These are phyloP conservation scores for Pseudogymnoascus sp. DNA, from an alignment of 2,329 filamentous ascomycete genomes.

Conservation along the genomic window DNA sequence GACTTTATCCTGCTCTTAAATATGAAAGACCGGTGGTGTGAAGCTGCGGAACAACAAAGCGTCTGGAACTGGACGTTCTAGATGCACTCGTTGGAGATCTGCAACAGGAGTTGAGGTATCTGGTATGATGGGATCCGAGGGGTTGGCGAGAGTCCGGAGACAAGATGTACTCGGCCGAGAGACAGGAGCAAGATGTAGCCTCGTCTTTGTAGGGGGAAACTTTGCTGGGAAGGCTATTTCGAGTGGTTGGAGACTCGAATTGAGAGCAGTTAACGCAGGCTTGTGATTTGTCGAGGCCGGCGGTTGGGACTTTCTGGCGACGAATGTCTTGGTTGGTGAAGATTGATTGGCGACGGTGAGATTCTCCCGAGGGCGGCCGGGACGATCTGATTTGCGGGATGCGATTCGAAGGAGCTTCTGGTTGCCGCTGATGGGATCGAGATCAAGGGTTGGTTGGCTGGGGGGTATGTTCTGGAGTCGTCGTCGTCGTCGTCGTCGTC, in stretches of 20 bases:
- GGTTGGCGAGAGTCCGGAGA: background rate
- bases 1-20: background rate
- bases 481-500: background rate
- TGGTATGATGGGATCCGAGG: background rate
- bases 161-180: background rate
- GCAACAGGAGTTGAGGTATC: background rate
- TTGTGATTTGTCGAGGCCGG: background rate
- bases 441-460: background rate
- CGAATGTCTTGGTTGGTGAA: background rate
- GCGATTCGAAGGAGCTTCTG: background rate
- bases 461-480: background rate
- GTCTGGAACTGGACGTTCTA: background rate
- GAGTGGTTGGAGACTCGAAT: background rate
- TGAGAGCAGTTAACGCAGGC: background rate
- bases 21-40: background rate
- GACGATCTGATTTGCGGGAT: background rate
- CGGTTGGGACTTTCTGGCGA: background rate
- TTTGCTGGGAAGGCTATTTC: background rate
- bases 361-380: background rate
- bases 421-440: background rate
- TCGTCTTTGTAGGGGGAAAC: background rate
- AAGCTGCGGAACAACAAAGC: background rate
- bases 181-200: background rate
- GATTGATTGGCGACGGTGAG: background rate
- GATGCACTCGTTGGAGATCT: background rate